phyloP scores from a whole-genome alignment of 176 grass and related monocot species.

The Rhynchospora breviuscula region DNA sequence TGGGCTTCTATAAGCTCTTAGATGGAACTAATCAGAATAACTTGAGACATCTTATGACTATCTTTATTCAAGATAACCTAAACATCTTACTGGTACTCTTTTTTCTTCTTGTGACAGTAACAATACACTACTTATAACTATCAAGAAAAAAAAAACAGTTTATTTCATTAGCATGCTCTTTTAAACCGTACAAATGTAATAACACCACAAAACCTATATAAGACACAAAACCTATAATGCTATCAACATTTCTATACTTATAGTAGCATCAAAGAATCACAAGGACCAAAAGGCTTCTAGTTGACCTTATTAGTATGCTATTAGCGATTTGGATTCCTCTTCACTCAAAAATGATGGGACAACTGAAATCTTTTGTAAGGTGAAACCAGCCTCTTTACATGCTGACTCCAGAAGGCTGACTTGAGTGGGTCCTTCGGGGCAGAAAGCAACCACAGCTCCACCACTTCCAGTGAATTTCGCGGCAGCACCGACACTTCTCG shows the following conservation, averaged over 20 bases:
- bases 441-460: conserved; percentile 55
- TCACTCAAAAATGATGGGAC: conserved; percentile 29
- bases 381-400: conserved; percentile 46
- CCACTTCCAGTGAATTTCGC: conserved; percentile 78
- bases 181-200: not conserved
- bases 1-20: not conserved
- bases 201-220: too few relatives aligned
- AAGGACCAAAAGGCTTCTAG: not conserved
- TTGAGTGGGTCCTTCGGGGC: conserved; percentile 42
- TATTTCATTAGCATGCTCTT: not conserved
- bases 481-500: conserved; percentile 47
- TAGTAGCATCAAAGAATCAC: not conserved
- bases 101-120: not conserved
- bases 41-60: too few relatives aligned
- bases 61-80: not conserved
- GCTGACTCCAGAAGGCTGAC: conserved; percentile 30
- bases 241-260: not conserved
- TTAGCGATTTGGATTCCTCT: conserved; percentile 32
- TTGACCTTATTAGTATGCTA: not conserved
- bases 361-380: conserved; percentile 36
- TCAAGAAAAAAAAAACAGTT: not conserved
- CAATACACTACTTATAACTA: not conserved
- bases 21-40: too few relatives aligned
- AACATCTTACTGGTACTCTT: not conserved
- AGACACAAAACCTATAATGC: not conserved